Evolutionary conservation across 2,329 filamentous ascomycete species (phyloP).

Genomic region (Verticillium zaregamsianum): DNA sequence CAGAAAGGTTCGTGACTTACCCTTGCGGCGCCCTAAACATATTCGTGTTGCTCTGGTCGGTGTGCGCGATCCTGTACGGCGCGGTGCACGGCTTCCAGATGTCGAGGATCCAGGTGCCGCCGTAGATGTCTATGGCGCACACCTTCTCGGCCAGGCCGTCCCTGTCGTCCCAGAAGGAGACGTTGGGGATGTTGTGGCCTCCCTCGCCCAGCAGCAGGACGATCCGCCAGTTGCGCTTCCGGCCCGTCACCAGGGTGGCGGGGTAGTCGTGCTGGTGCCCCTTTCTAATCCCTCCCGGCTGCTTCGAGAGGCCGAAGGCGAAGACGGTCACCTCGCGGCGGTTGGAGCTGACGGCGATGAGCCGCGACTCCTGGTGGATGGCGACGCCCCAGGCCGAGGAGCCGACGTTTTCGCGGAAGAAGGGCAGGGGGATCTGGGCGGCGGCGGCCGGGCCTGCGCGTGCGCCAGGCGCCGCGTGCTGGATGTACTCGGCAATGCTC

Average conservation of each 20-base stretch:
- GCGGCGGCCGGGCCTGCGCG: neutral
- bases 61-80: slow-evolving; percentile 6
- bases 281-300: slow-evolving; percentile 13
- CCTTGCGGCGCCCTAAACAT: slow-evolving; percentile 7
- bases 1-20: neutral
- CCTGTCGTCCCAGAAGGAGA: slow-evolving; percentile 45
- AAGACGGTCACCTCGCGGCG: slow-evolving; percentile 51
- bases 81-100: slow-evolving; percentile 39
- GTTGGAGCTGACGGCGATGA: slow-evolving; percentile 86
- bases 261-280: slow-evolving; percentile 13
- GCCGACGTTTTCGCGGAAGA: slow-evolving; percentile 74
- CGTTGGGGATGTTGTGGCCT: slow-evolving; percentile 47
- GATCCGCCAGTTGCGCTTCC: slow-evolving; percentile 47
- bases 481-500: slow-evolving; percentile 41
- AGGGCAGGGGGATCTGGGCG: slow-evolving; percentile 26
- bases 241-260: slow-evolving; percentile 31
- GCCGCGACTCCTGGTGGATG: slow-evolving; percentile 72
- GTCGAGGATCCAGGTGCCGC: slow-evolving; percentile 43
- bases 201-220: slow-evolving; percentile 33
- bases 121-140: slow-evolving; percentile 46
- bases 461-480: slow-evolving; percentile 8
- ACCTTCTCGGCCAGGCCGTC: slow-evolving; percentile 45
- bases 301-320: slow-evolving; percentile 34
- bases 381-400: slow-evolving; percentile 85
- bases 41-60: neutral